Base-by-base conservation (phyloP, 2,329 filamentous ascomycete species). In the Stagonosporopsis tanaceti region DNA sequence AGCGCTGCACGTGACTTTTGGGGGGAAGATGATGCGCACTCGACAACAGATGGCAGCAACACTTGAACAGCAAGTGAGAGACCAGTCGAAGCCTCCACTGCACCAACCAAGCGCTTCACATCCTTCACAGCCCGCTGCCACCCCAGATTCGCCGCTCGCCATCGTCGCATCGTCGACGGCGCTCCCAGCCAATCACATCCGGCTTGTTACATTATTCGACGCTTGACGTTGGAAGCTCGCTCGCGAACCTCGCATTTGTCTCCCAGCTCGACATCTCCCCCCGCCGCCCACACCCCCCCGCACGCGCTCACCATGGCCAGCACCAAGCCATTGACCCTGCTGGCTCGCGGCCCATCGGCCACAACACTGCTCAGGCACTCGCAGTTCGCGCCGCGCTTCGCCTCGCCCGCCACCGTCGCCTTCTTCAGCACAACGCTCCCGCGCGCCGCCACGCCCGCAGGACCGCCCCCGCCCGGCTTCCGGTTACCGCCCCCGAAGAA, bases 381-480 rank as follows among this genome's bases (percentile, higher is more conserved):
- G 45, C 65, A 65, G 53, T 70, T 72, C 62, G 62, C 70, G 55
- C 60, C 71, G 20, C 75, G 77, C 63, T 68, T 74, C 61, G 74
- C 76, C 61, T 70, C 76, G 59, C 71, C 74, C 71, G 78, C 78
- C 79, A 77, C 81, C 68, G 80, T 81, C 76, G 81, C 82, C 78
- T 80, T 82, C 78, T 89, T 89, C 81, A 87, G 85, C 61, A 86
- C 85, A 67, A 84, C 82, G 67, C 87, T 89, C 66, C 88, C 74
- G 65, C 81, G 82, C 71, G 77, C 80, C 74, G 85, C 85, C 70
- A 82, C 91, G 45, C 92, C 92, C 63, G 83, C 85, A 64, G 92
- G 93, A 46, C 87, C 91, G 66, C 92, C 92, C 66, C 90, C 92
- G 56, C 81, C 87, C 67, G 88, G 89, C 64, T 97, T 97, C 85